Evolutionary conservation across 192 early-diverging fungal species (phyloP).

Genomic region (Dispira parvispora): DNA sequence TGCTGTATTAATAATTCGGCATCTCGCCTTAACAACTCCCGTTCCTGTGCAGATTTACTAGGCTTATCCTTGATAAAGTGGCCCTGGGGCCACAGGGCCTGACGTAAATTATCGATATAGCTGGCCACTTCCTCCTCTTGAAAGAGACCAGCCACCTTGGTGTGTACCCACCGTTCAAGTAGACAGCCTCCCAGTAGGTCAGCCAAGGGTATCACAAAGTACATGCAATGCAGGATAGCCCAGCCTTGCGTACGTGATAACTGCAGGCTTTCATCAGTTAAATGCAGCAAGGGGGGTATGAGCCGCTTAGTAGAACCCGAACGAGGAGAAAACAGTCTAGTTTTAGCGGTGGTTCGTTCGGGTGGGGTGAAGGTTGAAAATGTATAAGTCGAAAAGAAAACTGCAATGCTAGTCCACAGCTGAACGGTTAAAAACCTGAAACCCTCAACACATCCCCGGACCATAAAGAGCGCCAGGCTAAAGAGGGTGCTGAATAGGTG

Average conservation of each 20-base stretch:
- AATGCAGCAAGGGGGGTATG: neutral
- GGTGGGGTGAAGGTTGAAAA: neutral
- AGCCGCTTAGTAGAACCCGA: neutral
- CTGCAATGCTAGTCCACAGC: neutral
- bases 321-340: neutral
- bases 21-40: neutral
- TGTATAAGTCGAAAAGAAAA: neutral
- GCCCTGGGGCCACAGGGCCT: slow-evolving; percentile 7
- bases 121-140: neutral
- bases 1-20: neutral
- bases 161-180: neutral
- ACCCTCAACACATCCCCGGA: neutral
- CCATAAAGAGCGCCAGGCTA: neutral
- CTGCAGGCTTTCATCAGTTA: neutral
- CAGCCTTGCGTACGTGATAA: slow-evolving; percentile 5
- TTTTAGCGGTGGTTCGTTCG: neutral
- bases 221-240: neutral
- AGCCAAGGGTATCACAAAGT: neutral
- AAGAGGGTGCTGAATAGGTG: too few species aligned
- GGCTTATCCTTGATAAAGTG: neutral
- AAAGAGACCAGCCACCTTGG: neutral
- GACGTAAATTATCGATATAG: neutral
- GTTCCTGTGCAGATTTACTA: neutral
- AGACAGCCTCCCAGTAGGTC: neutral
- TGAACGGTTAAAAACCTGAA: neutral